Base-by-base conservation (phyloP, 225 moss, liverwort and hornwort species). In the Marchantia polymorpha region DNA sequence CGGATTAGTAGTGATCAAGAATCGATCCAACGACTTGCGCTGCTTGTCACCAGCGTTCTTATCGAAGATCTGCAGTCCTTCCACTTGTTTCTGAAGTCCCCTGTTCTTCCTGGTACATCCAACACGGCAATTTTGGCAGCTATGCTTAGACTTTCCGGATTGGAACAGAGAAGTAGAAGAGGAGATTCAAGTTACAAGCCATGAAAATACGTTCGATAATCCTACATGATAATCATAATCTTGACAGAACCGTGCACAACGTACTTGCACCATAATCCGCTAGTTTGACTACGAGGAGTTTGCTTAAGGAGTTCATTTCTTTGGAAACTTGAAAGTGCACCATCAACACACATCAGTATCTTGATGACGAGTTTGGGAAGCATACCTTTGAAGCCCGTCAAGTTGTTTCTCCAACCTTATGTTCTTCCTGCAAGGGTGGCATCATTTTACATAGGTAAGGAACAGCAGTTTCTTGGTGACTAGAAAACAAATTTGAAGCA, bases 351-450 rank as follows among this genome's bases (percentile, higher is more conserved):
- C 39, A 39, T 39, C 39, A 39, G 39, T 39, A 2, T 39, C 39
- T 39, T 39, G 39, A 39, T 39, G 39, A 39, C 39, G 39, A 51
- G 10, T 29, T 29, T 4, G 13, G 12, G 73, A 52, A 17, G 77
- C 64, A 69, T 72, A 83, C 87, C 87, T 79, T 64, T 81, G 82
- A 52, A 83, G 63, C 52, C 84, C 80, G 63, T 87, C 84, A 7
- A 84, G 63, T 71, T 85, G 87, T 27, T 83, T 87, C 80, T 87
- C 82, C 73, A 87, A 77, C 30, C 78, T 73, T 69, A 80, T 65
- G 26, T 85, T 87, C 48, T 87, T 85, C 80, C 87, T 86, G 86
- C 26, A 58, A 75, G 52, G 69, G 29, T 25, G 25, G 63, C 15
- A 22, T 52, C 19, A 39, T 13, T 0, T 53, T 1, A 15, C 22